Percentiles rank a stretch among this genome's conserved stretches.
Evolutionary conservation across 345 rosid species (phyloP).

Genomic region (Eucalyptus regnans): DNA sequence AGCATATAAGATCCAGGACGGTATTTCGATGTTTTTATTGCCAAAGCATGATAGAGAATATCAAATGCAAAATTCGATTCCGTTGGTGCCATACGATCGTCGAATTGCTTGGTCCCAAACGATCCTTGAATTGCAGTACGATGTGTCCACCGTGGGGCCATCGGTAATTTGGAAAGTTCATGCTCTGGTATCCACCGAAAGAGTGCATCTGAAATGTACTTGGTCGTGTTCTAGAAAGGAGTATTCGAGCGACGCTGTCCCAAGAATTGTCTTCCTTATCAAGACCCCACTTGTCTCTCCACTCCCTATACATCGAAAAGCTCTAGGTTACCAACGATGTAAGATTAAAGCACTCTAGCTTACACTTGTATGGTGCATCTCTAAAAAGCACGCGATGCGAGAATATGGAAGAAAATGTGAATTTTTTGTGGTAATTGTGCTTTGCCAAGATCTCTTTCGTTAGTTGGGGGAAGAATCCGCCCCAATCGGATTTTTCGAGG

Average conservation of each 20-base stretch:
- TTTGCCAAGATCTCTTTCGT: background rate
- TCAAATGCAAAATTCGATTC: background rate
- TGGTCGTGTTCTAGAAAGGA: background rate
- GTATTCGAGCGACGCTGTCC: background rate
- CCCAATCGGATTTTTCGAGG: too few species aligned
- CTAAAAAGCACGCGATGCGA: background rate
- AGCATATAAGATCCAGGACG: background rate
- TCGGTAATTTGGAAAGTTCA: background rate
- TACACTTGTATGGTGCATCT: background rate
- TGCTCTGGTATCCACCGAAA: background rate
- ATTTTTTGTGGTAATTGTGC: background rate
- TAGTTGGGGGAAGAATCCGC: background rate
- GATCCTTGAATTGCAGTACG: background rate
- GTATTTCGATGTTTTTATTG: rapidly evolving
- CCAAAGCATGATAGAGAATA: background rate
- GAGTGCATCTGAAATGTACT: background rate
- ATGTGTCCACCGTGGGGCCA: background rate
- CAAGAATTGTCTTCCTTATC: background rate
- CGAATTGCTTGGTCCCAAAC: background rate
- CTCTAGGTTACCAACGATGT: background rate
- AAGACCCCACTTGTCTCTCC: background rate
- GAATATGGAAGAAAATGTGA: background rate
- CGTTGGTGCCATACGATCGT: background rate
- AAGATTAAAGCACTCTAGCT: background rate
- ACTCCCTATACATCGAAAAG: background rate